Conservation (phyloP, 768 basidiomycete species). For the Suillus cothurnatus region DNA sequence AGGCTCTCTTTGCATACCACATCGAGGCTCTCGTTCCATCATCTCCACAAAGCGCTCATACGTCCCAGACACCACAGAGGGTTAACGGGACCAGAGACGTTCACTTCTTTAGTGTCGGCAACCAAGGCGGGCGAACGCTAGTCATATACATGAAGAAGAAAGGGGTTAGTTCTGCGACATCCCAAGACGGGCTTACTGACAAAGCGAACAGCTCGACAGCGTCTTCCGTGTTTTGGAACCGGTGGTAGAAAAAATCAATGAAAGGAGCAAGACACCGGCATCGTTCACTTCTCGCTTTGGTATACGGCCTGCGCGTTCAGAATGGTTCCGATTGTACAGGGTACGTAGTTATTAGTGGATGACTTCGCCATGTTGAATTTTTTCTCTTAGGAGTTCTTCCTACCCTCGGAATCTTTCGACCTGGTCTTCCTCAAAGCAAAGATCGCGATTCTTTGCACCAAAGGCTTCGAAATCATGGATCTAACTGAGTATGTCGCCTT, state of each 20-base stretch:
- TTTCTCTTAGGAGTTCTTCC: conserved; percentile 74
- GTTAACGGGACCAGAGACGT: conserved; percentile 91
- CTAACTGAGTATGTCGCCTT: conserved; percentile 71
- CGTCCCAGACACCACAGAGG: conserved; percentile 84
- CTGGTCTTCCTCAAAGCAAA: conserved; percentile 92
- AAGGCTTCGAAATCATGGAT: conserved; percentile 98
- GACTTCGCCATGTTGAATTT: not conserved
- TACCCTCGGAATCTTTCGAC: conserved; percentile 89
- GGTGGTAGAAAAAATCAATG: conserved; percentile 86
- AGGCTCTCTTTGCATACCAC: conserved; percentile 91
- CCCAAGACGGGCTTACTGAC: conserved; percentile 5
- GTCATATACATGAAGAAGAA: conserved; percentile 97
- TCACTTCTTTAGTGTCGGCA: conserved; percentile 94
- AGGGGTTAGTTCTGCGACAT: conserved; percentile 50
- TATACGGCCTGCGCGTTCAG: conserved; percentile 77
- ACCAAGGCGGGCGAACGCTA: conserved; percentile 81
- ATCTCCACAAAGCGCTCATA: conserved; percentile 64
- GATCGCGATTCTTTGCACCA: conserved; percentile 90
- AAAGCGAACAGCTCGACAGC: conserved; percentile 62
- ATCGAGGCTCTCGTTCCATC: conserved; percentile 97
- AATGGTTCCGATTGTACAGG: conserved; percentile 95
- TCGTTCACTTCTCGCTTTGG: conserved; percentile 75
- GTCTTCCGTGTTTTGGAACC: conserved; percentile 98
- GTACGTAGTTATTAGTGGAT: conserved; percentile 27
- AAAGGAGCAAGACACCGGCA: conserved; percentile 68